Evolutionary conservation across 345 rosid species (phyloP), one percentile per base, ranked within the genome.

Genomic region (Pugionium dolabratum): DNA sequence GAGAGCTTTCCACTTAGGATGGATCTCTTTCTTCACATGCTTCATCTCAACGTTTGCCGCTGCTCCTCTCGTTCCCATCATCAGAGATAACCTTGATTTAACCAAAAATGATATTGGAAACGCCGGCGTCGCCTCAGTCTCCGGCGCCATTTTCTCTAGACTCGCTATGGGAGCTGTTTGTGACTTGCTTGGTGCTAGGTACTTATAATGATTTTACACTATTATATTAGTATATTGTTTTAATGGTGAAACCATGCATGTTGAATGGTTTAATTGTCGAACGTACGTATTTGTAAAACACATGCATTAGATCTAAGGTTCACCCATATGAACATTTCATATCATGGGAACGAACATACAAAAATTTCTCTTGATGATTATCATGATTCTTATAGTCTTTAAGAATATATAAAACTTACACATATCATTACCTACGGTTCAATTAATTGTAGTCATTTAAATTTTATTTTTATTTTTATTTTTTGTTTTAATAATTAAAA

Each of bases 31-130:
- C 83, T 89, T 82, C 84, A 83, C 89, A 42, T 86, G 89, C 77
- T 89, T 91, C 66, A 80, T 91, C 59, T 91, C 98, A 11, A 91
- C 95, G 2, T 89, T 91, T 5, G 96, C 96, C 0, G 98, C 98
- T 0, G 92, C 95, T 9, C 98, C 98, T 2, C 82, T 89, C 1
- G 85, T 89, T 35, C 96, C 96, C 0, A 74, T 89, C 70, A 91
- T 91, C 37, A 80, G 92, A 0, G 98, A 91, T 54, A 91, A 87
- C 73, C 95, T 91, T 3, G 72, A 86, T 66, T 47, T 87, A 2
- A 85, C 82, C 49, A 87, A 87, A 49, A 42, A 40, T 1, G 96
- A 85, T 70, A 82, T 87, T 0, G 98, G 96, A 1, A 91, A 89
- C 56, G 96, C 95, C 0, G 92, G 96, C 3, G 87, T 91, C 0